phyloP scores from a whole-genome alignment of 768 basidiomycete genomes.

The Pisolithus tinctorius region DNA sequence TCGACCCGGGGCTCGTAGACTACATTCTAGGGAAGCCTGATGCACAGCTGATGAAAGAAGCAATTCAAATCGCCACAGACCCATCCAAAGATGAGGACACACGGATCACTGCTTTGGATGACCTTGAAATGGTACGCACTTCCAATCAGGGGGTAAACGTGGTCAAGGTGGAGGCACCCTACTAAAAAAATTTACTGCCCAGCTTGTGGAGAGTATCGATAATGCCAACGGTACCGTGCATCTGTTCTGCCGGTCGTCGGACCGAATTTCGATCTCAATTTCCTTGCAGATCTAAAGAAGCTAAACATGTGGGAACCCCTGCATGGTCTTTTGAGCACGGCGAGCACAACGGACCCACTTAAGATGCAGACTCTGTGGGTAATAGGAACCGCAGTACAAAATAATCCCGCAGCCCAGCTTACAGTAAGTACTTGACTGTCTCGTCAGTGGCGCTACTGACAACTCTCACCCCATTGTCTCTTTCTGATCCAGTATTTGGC shows the following conservation, averaged over 20 bases:
- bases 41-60: conserved; percentile 77
- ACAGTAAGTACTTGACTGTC: conserved; percentile 40
- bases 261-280: conserved; percentile 1
- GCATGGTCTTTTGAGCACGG: conserved; percentile 51
- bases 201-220: conserved; percentile 86
- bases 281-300: conserved; percentile 57
- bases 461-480: not conserved
- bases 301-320: conserved; percentile 77
- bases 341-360: conserved; percentile 50
- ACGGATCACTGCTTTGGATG: conserved; percentile 66
- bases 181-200: not conserved
- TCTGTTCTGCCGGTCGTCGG: not conserved
- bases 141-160: not conserved
- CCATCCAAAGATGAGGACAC: conserved; percentile 45
- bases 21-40: conserved; percentile 81
- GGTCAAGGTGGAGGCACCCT: not conserved
- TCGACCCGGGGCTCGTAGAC: conserved; percentile 84
- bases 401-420: conserved; percentile 79
- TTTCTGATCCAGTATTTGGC: conserved; percentile 46
- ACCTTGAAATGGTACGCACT: conserved; percentile 74
- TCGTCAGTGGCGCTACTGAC: conserved; percentile 3
- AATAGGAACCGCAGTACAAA: conserved; percentile 83
- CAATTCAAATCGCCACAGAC: conserved; percentile 59
- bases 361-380: conserved; percentile 76
- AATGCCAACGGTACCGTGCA: conserved; percentile 65